A percentile compares a stretch with the other conserved stretches of the same genome.
Conservation (phyloP, 805 yeast genomes). For the Spathaspora arborariae region DNA sequence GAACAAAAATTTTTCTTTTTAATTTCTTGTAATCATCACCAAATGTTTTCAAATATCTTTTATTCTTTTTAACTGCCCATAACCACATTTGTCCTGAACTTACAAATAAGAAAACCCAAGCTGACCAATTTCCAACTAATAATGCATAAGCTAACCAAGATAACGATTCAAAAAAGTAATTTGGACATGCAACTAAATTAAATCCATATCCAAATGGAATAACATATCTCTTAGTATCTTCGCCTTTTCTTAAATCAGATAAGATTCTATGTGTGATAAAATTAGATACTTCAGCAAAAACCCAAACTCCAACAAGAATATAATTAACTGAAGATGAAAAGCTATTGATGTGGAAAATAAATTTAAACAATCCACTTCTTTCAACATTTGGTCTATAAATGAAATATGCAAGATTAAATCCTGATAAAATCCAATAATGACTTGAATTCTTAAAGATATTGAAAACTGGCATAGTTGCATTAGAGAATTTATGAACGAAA, state of each 20-base stretch:
- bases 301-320: constrained; percentile 44
- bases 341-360: constrained; percentile 44
- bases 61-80: constrained; percentile 90
- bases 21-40: constrained; percentile 75
- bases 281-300: constrained; percentile 67
- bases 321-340: constrained; percentile 26
- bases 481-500: constrained; percentile 79
- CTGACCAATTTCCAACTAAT: constrained; percentile 73
- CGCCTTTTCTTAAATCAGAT: constrained; percentile 50
- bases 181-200: constrained; percentile 80
- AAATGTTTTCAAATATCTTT: constrained; percentile 60
- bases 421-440: constrained; percentile 93
- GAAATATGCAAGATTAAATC: constrained; percentile 51
- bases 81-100: constrained; percentile 80
- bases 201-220: constrained; percentile 88
- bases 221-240: constrained; percentile 50
- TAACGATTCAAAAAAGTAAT: constrained; percentile 83
- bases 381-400: constrained; percentile 31
- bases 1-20: constrained; percentile 71
- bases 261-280: constrained; percentile 67
- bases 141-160: constrained; percentile 72
- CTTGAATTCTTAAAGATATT: constrained; percentile 84
- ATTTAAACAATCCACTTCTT: constrained; percentile 17
- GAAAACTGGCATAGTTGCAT: constrained; percentile 87
- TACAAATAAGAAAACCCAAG: constrained; percentile 65